Evolutionary conservation across 306 rosid genomes (phyloP).

Genomic region (Macrotyloma uniflorum): DNA sequence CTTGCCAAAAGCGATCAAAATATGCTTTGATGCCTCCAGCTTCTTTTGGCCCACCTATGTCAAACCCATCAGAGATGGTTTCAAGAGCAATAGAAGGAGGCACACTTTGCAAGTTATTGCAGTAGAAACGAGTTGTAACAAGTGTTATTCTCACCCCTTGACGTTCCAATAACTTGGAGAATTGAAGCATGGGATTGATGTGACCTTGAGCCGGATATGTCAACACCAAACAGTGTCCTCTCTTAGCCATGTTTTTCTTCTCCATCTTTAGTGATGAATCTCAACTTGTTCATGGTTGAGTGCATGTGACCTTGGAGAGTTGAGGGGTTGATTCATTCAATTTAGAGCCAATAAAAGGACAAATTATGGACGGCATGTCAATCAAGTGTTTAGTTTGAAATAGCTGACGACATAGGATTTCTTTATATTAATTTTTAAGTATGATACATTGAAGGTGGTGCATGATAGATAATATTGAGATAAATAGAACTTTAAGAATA

Average conservation of each 20-base stretch:
- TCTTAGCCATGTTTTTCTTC: not conserved
- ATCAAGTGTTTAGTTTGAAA: no score
- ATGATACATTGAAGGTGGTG: no score
- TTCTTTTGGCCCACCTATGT: not conserved
- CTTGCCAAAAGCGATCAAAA: not conserved
- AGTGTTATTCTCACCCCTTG: conserved; percentile 1
- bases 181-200: not conserved
- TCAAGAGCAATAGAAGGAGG: not conserved
- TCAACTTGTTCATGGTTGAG: no score
- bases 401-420: no score
- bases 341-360: not conserved
- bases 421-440: no score
- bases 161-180: conserved; percentile 7
- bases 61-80: conserved; percentile 40
- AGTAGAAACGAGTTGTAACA: not conserved
- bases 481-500: no score
- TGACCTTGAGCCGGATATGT: not conserved
- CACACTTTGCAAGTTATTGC: not conserved
- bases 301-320: not conserved
- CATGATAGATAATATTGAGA: no score
- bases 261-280: not conserved
- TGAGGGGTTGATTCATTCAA: not conserved
- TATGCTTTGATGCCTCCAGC: not conserved
- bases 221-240: not conserved
- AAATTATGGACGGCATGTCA: not conserved